Percentiles rank a stretch among this genome's conserved stretches.
Conservation (phyloP, 495 filamentous ascomycete species). For the Aspergillus heteromorphus region DNA sequence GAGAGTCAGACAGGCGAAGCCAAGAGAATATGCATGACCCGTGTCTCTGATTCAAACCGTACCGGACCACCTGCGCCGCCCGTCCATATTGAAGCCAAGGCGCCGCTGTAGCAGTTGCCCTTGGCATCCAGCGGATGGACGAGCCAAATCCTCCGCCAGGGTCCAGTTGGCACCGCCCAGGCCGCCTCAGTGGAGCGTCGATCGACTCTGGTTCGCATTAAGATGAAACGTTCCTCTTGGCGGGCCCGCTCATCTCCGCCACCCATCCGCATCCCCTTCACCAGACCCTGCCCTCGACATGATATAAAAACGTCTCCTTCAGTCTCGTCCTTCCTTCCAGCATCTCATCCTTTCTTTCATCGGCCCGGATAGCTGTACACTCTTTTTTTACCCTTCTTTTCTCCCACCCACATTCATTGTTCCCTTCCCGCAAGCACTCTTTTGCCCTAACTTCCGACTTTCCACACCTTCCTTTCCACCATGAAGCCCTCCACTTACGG, state of each 20-base stretch:
- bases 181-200: not conserved
- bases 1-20: not conserved
- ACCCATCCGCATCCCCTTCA: no score
- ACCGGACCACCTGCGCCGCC: not conserved
- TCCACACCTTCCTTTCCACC: slow-evolving; percentile 5
- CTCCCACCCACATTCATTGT: slow-evolving; percentile 1
- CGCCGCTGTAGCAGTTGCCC: not conserved
- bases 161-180: not conserved
- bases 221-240: not conserved
- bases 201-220: not conserved
- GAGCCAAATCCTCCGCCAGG: not conserved
- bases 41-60: not conserved
- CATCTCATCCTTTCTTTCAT: not conserved
- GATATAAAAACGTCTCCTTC: not conserved
- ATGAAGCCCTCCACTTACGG: slow-evolving; percentile 20
- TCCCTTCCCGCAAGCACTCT: slow-evolving; percentile 3
- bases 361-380: not conserved
- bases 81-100: not conserved
- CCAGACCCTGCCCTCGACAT: not conserved
- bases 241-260: not conserved
- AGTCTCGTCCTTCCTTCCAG: not conserved
- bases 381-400: slow-evolving; percentile 6
- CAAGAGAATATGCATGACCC: not conserved
- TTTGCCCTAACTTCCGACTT: slow-evolving; percentile 2
- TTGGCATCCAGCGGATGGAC: not conserved